phyloP scores from a whole-genome alignment of 768 basidiomycete genomes.

The Tulasnella sp. region DNA sequence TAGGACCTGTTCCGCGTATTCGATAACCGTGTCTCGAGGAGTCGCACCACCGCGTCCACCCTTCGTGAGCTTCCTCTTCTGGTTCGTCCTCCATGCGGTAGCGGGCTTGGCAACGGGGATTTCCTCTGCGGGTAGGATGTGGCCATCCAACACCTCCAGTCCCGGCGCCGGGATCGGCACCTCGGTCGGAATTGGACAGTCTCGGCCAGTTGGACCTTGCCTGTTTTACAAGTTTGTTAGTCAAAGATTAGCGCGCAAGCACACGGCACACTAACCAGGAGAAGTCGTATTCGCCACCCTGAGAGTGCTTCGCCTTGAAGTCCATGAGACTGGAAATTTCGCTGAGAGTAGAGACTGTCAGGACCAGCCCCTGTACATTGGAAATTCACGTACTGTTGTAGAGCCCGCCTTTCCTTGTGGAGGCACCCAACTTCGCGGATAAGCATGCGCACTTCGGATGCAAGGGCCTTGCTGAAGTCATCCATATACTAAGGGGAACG shows the following conservation, averaged over 20 bases:
- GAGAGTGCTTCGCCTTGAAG: conserved; percentile 63
- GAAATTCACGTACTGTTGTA: conserved; percentile 55
- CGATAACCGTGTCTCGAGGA: background rate
- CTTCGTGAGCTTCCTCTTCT: conserved; percentile 35
- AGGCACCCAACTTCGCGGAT: conserved; percentile 75
- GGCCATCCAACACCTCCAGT: conserved; percentile 23
- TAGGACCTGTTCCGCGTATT: background rate
- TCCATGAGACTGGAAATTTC: conserved; percentile 63
- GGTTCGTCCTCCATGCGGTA: conserved; percentile 45
- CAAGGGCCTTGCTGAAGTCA: conserved; percentile 76
- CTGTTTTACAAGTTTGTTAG: background rate
- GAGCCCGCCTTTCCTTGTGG: conserved; percentile 61
- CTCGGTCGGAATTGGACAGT: background rate
- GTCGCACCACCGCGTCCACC: background rate
- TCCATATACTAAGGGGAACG: conserved; percentile 54
- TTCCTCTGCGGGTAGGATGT: conserved; percentile 32
- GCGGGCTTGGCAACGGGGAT: conserved; percentile 39
- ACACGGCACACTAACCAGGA: conserved; percentile 40
- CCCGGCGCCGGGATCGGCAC: background rate
- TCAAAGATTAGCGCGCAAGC: conserved; percentile 21
- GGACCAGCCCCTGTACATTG: background rate
- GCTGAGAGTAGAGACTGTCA: conserved; percentile 21
- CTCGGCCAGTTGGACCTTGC: background rate
- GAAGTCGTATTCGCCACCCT: conserved; percentile 77
- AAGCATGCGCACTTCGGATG: conserved; percentile 72